Evolutionary conservation across 495 filamentous ascomycete species (phyloP).

Genomic region (Parmelia sp.): DNA sequence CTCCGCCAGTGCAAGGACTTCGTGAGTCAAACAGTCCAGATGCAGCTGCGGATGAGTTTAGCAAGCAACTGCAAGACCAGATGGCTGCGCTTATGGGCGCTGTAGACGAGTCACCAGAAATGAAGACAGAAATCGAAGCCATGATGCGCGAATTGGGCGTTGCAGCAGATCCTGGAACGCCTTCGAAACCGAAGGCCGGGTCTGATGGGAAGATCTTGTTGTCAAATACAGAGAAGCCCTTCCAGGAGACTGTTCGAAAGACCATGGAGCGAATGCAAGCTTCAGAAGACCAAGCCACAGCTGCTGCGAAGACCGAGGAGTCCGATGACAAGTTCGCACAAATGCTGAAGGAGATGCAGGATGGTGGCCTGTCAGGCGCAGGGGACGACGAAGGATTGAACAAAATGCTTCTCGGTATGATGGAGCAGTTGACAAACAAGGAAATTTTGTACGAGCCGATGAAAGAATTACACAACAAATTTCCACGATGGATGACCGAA

Average conservation of each 20-base stretch:
- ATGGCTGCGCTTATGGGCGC: constrained; percentile 70
- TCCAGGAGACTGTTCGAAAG: constrained; percentile 81
- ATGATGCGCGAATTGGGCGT: constrained; percentile 73
- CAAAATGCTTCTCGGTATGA: constrained; percentile 92
- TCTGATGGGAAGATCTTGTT: constrained; percentile 9
- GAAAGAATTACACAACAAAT: constrained; percentile 92
- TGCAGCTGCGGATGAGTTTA: constrained; percentile 54
- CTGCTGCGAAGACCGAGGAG: constrained; percentile 61
- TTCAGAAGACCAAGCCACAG: constrained; percentile 73
- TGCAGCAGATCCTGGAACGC: constrained; percentile 31
- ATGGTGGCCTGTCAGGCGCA: constrained; percentile 52
- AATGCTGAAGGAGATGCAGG: constrained; percentile 77
- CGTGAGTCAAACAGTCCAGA: constrained; percentile 9
- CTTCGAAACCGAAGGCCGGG: constrained; percentile 16
- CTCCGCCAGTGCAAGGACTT: constrained; percentile 47
- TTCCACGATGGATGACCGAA: constrained; percentile 77
- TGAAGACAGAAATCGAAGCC: constrained; percentile 78
- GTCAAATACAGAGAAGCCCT: constrained; percentile 46
- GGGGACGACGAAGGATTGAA: constrained; percentile 79
- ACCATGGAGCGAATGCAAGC: constrained; percentile 94
- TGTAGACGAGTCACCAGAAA: constrained; percentile 64
- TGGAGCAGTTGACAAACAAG: constrained; percentile 97
- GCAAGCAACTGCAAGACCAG: constrained; percentile 72
- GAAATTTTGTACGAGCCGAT: constrained; percentile 98
- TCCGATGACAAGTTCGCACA: constrained; percentile 76